Evolutionary conservation across 352 stramenopile genomes (phyloP).

Genomic region (Pythium volutum): DNA sequence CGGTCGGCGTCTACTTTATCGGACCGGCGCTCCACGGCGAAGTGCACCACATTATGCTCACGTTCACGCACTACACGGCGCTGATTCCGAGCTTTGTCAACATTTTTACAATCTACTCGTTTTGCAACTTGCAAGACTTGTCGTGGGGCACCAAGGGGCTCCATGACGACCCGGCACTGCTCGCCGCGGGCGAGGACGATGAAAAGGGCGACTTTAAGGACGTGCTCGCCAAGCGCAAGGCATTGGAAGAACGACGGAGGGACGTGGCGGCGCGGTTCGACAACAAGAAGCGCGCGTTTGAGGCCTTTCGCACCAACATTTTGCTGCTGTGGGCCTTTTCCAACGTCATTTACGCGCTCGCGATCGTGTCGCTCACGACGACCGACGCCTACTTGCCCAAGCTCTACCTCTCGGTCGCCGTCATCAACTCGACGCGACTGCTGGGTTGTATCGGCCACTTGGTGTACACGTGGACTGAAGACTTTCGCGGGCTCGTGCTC

Average conservation of each 20-base stretch:
- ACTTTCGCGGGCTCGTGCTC: conserved; percentile 15
- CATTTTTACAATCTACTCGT: conserved; percentile 90
- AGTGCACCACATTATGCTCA: conserved; percentile 82
- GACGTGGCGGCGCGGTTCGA: conserved; percentile 53
- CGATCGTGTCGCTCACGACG: conserved; percentile 63
- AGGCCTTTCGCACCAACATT: conserved; percentile 83
- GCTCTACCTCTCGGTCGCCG: conserved; percentile 65
- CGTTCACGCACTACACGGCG: conserved; percentile 85
- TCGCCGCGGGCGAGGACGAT: conserved; percentile 43
- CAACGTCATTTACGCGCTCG: conserved; percentile 78
- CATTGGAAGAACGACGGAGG: conserved; percentile 61
- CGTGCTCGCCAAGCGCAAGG: conserved; percentile 71
- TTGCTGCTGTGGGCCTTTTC: conserved; percentile 77
- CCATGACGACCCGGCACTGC: conserved; percentile 40
- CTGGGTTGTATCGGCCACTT: conserved; percentile 67
- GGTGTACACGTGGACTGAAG: conserved; percentile 60
- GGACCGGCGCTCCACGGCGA: conserved; percentile 75
- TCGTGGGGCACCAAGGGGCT: conserved; percentile 86
- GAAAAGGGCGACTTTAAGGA: conserved; percentile 86
- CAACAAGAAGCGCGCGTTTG: conserved; percentile 74
- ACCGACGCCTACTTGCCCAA: conserved; percentile 61
- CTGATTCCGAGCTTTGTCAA: conserved; percentile 88
- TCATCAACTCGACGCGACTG: conserved; percentile 66
- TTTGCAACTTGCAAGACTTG: conserved; percentile 87
- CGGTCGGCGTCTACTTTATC: conserved; percentile 80